These are phyloP conservation scores for Emmonsiellopsis sp. DNA, from an alignment of 2,329 filamentous ascomycete genomes.

Conservation along the genomic window DNA sequence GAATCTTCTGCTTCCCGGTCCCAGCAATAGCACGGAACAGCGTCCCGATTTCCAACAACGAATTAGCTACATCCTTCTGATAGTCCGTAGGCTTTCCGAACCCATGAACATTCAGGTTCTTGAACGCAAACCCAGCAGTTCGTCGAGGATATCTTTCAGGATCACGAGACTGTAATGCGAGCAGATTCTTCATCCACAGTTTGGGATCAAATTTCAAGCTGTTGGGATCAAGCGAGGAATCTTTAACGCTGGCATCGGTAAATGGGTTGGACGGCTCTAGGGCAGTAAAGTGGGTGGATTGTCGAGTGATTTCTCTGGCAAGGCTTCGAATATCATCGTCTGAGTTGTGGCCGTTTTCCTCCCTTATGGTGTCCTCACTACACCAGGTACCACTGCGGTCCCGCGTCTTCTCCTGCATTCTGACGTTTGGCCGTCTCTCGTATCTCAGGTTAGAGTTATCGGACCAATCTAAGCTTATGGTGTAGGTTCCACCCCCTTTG, in stretches of 20 bases:
- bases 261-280: constrained; percentile 24
- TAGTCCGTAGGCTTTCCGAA: constrained; percentile 33
- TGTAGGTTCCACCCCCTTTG: neutral
- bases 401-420: neutral
- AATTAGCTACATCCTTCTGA: constrained; percentile 35
- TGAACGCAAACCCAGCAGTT: constrained; percentile 30
- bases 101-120: constrained; percentile 29
- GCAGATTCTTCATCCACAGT: constrained; percentile 38
- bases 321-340: neutral
- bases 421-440: neutral
- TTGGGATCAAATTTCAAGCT: constrained; percentile 36
- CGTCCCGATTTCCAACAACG: constrained; percentile 27
- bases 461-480: neutral
- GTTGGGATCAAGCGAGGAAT: constrained; percentile 35
- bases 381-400: neutral
- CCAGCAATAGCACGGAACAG: constrained; percentile 17
- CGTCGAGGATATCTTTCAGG: constrained; percentile 26
- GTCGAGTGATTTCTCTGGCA: constrained; percentile 3
- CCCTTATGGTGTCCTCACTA: neutral
- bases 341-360: neutral
- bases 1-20: constrained; percentile 35
- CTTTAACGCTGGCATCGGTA: constrained; percentile 16
- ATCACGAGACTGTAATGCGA: constrained; percentile 31
- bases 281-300: constrained; percentile 1
- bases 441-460: neutral